Percentiles rank a stretch among this genome's conserved stretches.
Conservation (phyloP, 1,139 yeast genomes). For the Pichia sp. region DNA sequence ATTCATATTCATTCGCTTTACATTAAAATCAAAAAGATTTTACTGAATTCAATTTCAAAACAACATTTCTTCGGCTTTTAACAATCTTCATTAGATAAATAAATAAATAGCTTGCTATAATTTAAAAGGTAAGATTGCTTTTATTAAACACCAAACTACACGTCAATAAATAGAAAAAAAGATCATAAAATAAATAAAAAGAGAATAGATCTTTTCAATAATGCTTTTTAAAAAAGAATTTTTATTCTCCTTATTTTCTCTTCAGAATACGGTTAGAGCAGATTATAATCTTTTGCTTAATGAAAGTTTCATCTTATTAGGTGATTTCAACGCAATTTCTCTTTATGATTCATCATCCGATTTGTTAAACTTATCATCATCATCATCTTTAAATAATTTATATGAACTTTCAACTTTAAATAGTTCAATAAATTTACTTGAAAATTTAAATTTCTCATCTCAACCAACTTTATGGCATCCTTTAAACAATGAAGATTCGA, state of each 20-base stretch:
- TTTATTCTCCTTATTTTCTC: not conserved
- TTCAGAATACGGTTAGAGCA: not conserved
- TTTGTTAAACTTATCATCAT: no score
- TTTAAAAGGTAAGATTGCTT: no score
- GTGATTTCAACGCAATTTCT: conserved; percentile 58
- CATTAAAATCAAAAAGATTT: no score
- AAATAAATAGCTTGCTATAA: no score
- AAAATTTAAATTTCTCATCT: not conserved
- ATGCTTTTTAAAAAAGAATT: not conserved
- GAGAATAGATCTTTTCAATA: no score
- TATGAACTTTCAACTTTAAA: conserved; percentile 15
- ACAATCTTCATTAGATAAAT: no score
- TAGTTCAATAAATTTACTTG: conserved; percentile 11
- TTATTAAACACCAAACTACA: no score
- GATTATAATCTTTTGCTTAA: not conserved
- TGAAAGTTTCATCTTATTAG: conserved; percentile 50
- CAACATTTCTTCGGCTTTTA: no score
- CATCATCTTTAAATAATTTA: conserved; percentile 9
- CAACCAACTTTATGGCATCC: conserved; percentile 13
- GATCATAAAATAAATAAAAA: no score
- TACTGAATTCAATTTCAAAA: no score
- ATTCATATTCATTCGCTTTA: no score
- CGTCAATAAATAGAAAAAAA: no score
- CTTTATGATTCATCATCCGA: conserved; percentile 45
- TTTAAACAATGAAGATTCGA: conserved; percentile 4